Conservation (phyloP, 129 eudicot genomes). For the Lactuca saligna region DNA sequence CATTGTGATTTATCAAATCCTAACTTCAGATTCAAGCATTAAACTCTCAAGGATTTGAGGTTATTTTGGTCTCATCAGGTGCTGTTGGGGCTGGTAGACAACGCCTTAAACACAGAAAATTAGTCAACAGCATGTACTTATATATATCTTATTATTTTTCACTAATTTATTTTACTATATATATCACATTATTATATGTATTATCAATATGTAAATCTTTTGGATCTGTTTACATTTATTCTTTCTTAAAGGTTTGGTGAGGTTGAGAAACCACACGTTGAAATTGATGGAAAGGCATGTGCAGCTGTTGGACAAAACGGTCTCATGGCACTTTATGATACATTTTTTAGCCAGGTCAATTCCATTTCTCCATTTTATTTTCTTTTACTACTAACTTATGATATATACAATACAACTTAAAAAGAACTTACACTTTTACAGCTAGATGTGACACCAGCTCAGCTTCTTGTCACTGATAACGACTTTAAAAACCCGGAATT, state of each 20-base stretch:
- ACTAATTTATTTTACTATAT: no score
- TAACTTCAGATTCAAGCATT: constrained; percentile 72
- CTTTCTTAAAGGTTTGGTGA: constrained; percentile 70
- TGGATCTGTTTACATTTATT: constrained; percentile 14
- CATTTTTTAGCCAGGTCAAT: constrained; percentile 63
- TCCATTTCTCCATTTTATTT: no score
- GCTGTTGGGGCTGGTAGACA: constrained; percentile 98
- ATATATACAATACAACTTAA: no score
- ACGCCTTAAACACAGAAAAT: constrained; percentile 77
- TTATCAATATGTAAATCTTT: constrained; percentile 5
- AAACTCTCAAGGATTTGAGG: constrained; percentile 78
- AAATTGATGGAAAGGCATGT: constrained; percentile 96
- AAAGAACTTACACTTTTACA: no score
- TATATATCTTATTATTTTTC: no score
- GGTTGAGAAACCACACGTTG: constrained; percentile 87
- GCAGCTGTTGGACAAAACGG: constrained; percentile 99
- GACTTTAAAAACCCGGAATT: constrained; percentile 83
- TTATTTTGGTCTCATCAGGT: constrained; percentile 93
- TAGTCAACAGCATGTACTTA: constrained; percentile 76
- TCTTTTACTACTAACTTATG: no score
- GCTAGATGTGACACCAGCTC: constrained; percentile 89
- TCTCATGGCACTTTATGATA: constrained; percentile 95
- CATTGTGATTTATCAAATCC: constrained; percentile 13
- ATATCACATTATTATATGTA: no score
- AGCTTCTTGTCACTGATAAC: constrained; percentile 89